Evolutionary conservation across 345 rosid genomes (phyloP).

Genomic region (Trapa incisa): DNA sequence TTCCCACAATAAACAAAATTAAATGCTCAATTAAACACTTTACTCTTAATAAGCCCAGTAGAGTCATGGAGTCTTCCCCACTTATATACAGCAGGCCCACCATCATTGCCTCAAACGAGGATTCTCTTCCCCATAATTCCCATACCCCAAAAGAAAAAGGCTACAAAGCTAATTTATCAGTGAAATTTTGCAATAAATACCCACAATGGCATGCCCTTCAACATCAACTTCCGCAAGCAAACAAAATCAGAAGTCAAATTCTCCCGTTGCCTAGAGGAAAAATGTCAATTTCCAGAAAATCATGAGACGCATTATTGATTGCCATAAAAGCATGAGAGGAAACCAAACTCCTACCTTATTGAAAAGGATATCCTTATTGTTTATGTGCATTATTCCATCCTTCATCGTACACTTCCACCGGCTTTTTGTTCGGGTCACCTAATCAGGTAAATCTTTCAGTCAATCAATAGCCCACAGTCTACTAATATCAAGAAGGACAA

Average conservation of each 20-base stretch:
- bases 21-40: neutral
- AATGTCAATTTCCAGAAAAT: neutral
- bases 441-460: neutral
- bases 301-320: constrained; percentile 3
- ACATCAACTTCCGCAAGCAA: neutral
- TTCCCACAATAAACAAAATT: neutral
- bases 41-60: neutral
- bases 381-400: constrained; percentile 97
- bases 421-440: constrained; percentile 98
- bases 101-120: neutral
- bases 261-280: constrained; percentile 71
- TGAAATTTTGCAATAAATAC: neutral
- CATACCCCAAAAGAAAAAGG: neutral
- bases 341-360: constrained; percentile 47
- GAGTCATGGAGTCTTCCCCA: neutral
- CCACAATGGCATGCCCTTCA: neutral
- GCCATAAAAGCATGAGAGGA: neutral
- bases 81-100: neutral
- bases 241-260: constrained; percentile 74
- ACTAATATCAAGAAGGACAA: neutral
- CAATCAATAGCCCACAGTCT: neutral
- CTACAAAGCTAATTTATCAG: neutral
- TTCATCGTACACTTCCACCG: constrained; percentile 89
- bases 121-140: neutral
- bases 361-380: constrained; percentile 86